Evolutionary conservation across 2,329 filamentous ascomycete genomes (phyloP).

Genomic region (Coniosporium tulheliwenetii): DNA sequence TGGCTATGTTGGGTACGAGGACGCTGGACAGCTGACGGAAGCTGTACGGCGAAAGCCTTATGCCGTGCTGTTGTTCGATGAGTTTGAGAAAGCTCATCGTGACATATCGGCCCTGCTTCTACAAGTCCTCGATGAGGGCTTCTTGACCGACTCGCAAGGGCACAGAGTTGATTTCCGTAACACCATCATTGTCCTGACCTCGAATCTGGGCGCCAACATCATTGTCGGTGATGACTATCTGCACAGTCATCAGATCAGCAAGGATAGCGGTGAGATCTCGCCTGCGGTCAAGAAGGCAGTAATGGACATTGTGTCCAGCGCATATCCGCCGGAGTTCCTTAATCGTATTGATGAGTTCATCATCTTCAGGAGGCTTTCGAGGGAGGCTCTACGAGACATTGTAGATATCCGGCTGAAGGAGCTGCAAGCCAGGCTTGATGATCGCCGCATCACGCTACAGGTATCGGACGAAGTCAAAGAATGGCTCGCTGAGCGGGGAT

Average conservation of each 20-base stretch:
- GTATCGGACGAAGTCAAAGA: slow-evolving; percentile 58
- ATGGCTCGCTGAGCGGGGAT: slow-evolving; percentile 81
- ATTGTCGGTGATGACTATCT: slow-evolving; percentile 60
- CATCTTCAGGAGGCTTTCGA: slow-evolving; percentile 76
- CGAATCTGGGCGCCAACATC: slow-evolving; percentile 84
- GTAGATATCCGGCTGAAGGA: slow-evolving; percentile 84
- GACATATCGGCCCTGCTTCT: slow-evolving; percentile 86
- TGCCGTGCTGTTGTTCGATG: slow-evolving; percentile 85
- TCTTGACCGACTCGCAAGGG: slow-evolving; percentile 86
- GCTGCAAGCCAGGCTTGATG: slow-evolving; percentile 67
- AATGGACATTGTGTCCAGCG: slow-evolving; percentile 66
- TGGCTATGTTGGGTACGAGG: slow-evolving; percentile 92
- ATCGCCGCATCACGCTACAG: slow-evolving; percentile 63
- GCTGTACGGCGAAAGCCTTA: slow-evolving; percentile 91
- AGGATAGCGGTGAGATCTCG: slow-evolving; percentile 48
- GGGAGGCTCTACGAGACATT: slow-evolving; percentile 69
- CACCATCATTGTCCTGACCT: slow-evolving; percentile 90
- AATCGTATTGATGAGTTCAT: slow-evolving; percentile 97
- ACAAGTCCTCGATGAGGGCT: slow-evolving; percentile 91
- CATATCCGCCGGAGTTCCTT: slow-evolving; percentile 82
- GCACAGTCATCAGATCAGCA: slow-evolving; percentile 45
- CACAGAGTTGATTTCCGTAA: slow-evolving; percentile 96
- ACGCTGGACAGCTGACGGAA: slow-evolving; percentile 90
- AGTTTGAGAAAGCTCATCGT: slow-evolving; percentile 93
- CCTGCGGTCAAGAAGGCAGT: slow-evolving; percentile 61